Base-by-base conservation (phyloP, 257 asterid genomes). In the Rubia yunnanensis region DNA sequence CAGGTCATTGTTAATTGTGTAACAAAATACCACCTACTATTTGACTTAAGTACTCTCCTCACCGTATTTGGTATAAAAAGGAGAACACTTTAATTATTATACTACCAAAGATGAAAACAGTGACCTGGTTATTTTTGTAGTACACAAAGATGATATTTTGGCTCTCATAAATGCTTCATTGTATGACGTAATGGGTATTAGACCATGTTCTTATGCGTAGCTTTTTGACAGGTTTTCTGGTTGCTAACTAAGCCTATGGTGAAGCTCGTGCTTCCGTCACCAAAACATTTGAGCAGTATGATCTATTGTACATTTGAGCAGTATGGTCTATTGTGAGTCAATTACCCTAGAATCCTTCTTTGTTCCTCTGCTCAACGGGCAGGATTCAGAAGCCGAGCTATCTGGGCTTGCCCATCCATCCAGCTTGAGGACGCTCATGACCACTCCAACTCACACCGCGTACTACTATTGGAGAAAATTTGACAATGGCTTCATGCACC, bases 401-500 rank as follows among this genome's bases (percentile, higher is more conserved):
- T n/a, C n/a, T n/a, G n/a, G n/a, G n/a, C n/a, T n/a, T n/a, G n/a
- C n/a, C n/a, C n/a, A n/a, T n/a, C n/a, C n/a, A n/a, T n/a, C n/a
- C n/a, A n/a, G n/a, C n/a, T n/a, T n/a, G n/a, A 76, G 96, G 67
- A 89, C 83, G 97, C 88, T 92, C 15, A 74, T 86, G 73, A 67
- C 79, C 18, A 82, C 81, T 64, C 96, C 99, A 22, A 72, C 91
- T 49, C 91, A 78, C 36, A 92, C 95, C 0, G 94, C 86, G 64
- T 97, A 92, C 71, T 76, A 84, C 80, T 89, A 89, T n/a, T 92
- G 99, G 99, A 86, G 97, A 68, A 87, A 85, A 72, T 92, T 92
- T 35, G 99, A 92, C 10, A 55, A 92, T 11, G 85, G 87, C 32
- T 82, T 89, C 80, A 92, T 92, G 99, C 96, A 97, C 35, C 99